Percentiles rank a stretch among this genome's conserved stretches.
phyloP scores from a whole-genome alignment of 1,284 basidiomycete species.

The Cryptococcus jaspeensis region DNA sequence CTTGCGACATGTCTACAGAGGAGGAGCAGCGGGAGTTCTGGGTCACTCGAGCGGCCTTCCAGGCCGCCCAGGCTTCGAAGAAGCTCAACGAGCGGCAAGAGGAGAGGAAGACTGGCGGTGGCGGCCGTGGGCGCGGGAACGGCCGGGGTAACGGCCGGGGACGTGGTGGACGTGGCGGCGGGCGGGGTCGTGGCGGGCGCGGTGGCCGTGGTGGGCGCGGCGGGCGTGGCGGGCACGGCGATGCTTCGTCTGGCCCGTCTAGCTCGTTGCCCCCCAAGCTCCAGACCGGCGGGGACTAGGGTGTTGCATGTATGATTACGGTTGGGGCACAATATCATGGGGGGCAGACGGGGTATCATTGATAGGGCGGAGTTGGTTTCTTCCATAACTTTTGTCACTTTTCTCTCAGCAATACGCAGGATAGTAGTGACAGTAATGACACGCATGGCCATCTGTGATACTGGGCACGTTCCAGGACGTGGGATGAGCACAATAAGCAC shows the following conservation, averaged over 20 bases:
- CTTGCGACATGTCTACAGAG: slow-evolving; percentile 23
- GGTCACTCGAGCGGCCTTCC: slow-evolving; percentile 65
- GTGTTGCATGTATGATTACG: too few species aligned
- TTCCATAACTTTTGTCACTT: too few species aligned
- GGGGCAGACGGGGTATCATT: neutral
- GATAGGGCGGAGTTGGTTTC: neutral
- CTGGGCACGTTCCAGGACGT: neutral
- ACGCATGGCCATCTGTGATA: too few species aligned
- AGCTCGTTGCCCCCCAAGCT: slow-evolving; percentile 32
- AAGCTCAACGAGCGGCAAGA: slow-evolving; percentile 66
- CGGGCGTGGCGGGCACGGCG: slow-evolving; percentile 27
- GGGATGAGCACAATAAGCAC: neutral
- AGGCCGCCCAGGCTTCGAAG: slow-evolving; percentile 54
- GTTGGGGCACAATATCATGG: neutral
- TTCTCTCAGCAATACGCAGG: too few species aligned
- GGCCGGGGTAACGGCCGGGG: slow-evolving; percentile 39
- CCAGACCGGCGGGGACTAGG: slow-evolving; percentile 14
- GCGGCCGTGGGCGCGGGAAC: slow-evolving; percentile 41
- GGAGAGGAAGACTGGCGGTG: slow-evolving; percentile 60
- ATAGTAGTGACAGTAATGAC: too few species aligned
- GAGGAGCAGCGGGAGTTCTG: slow-evolving; percentile 75
- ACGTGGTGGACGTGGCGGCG: slow-evolving; percentile 42
- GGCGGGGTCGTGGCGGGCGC: slow-evolving; percentile 35
- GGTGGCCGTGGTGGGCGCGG: slow-evolving; percentile 38
- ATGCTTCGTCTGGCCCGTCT: slow-evolving; percentile 10